phyloP scores from a whole-genome alignment of 2,329 filamentous ascomycete species.

The Endoconidiophora polonica region DNA sequence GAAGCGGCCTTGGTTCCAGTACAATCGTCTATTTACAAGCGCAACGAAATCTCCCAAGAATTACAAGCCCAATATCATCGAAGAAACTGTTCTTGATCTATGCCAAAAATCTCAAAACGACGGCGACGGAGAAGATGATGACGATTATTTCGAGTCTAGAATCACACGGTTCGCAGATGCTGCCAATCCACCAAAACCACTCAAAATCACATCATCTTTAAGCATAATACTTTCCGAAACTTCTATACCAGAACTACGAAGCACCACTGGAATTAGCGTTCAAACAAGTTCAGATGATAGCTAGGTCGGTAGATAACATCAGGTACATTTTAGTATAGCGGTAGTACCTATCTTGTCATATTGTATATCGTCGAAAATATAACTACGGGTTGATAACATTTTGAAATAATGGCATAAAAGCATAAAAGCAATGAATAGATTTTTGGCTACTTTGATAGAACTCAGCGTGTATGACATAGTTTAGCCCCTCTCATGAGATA shows the following conservation, averaged over 20 bases:
- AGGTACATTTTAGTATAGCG: not conserved
- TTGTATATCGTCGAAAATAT: not conserved
- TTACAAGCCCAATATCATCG: not conserved
- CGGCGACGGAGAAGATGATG: constrained; percentile 15
- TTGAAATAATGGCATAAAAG: not conserved
- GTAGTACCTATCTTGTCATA: not conserved
- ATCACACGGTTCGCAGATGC: constrained; percentile 39
- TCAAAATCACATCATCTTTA: constrained; percentile 35
- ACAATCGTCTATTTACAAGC: constrained; percentile 38
- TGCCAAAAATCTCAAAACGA: constrained; percentile 13
- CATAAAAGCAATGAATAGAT: not conserved
- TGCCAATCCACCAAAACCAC: constrained; percentile 28
- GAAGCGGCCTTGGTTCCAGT: constrained; percentile 35
- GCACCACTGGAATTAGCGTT: constrained; percentile 27
- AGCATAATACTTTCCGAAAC: constrained; percentile 40
- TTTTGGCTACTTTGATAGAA: no score
- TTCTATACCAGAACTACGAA: constrained; percentile 38
- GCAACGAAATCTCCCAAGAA: constrained; percentile 17
- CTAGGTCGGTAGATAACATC: not conserved
- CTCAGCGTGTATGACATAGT: no score
- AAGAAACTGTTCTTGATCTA: not conserved
- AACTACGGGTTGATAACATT: not conserved
- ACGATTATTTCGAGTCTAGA: constrained; percentile 39
- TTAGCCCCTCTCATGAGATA: no score
- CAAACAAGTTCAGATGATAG: constrained; percentile 26